A percentile compares a stretch with the other conserved stretches of the same genome.
Evolutionary conservation across 768 basidiomycete genomes (phyloP).

Genomic region (Favolaschia claudopus): DNA sequence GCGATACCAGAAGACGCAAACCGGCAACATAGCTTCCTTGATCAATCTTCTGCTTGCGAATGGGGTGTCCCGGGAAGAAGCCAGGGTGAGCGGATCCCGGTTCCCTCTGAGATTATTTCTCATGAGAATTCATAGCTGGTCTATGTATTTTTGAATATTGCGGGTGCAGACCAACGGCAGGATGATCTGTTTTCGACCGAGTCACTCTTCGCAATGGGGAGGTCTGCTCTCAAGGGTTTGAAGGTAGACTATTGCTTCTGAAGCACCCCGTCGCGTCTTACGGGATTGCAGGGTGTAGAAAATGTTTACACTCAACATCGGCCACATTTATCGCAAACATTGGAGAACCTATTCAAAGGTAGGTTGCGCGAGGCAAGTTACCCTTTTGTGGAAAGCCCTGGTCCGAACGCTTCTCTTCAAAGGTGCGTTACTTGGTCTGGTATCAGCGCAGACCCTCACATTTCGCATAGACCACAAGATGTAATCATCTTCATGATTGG

Average conservation of each 20-base stretch:
- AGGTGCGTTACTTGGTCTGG: conserved; percentile 60
- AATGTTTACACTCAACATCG: conserved; percentile 99
- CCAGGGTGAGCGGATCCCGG: conserved; percentile 54
- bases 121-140: conserved; percentile 68
- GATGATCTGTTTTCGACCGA: conserved; percentile 97
- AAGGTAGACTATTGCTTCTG: conserved; percentile 60
- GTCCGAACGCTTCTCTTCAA: conserved; percentile 74
- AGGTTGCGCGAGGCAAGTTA: conserved; percentile 87
- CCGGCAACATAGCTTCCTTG: conserved; percentile 80
- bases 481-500: conserved; percentile 97
- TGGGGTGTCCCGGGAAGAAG: conserved; percentile 80
- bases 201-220: conserved; percentile 91
- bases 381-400: conserved; percentile 79
- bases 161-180: conserved; percentile 95
- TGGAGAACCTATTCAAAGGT: conserved; percentile 89
- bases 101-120: conserved; percentile 11
- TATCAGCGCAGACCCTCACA: background rate
- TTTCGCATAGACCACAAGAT: conserved; percentile 79
- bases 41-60: conserved; percentile 79
- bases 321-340: conserved; percentile 90
- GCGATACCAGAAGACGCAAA: conserved; percentile 91
- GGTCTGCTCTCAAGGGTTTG: conserved; percentile 93
- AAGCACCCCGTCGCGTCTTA: conserved; percentile 1
- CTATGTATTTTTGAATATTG: conserved; percentile 90
- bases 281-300: conserved; percentile 81